phyloP scores from a whole-genome alignment of 2,329 filamentous ascomycete species.

The Alternaria arbusti region DNA sequence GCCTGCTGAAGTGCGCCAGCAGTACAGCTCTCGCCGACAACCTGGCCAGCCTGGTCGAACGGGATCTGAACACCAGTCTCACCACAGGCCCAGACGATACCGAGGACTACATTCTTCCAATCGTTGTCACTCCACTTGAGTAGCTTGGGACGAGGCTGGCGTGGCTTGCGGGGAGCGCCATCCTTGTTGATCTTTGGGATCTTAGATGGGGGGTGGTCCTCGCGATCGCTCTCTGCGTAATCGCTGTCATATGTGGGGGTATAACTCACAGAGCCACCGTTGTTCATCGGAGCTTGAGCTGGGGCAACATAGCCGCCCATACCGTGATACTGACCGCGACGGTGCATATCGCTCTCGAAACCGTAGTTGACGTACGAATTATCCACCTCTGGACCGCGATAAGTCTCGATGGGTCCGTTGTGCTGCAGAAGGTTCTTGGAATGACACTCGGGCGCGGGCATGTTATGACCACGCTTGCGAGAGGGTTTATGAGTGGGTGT shows the following conservation, averaged over 20 bases:
- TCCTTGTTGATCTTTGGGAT: conserved; percentile 36
- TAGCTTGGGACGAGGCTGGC: conserved; percentile 36
- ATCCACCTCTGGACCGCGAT: not conserved
- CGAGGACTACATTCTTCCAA: conserved; percentile 35
- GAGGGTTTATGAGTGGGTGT: not conserved
- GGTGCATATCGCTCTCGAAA: not conserved
- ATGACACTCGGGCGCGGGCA: not conserved
- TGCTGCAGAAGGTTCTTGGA: not conserved
- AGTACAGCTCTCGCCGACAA: conserved; percentile 31
- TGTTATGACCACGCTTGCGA: not conserved
- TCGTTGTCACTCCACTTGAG: conserved; percentile 41
- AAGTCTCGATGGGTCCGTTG: not conserved
- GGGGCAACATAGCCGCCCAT: not conserved
- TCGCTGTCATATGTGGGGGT: conserved; percentile 16
- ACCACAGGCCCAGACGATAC: conserved; percentile 41
- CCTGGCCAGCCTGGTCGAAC: conserved; percentile 36
- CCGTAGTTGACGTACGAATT: not conserved
- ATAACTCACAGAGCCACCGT: conserved; percentile 15
- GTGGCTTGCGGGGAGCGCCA: conserved; percentile 36
- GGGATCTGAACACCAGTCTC: conserved; percentile 37
- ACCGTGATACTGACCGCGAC: not conserved
- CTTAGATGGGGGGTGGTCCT: conserved; percentile 19
- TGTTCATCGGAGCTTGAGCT: not conserved
- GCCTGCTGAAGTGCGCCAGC: conserved; percentile 43
- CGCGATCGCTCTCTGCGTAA: conserved; percentile 19